phyloP scores from a whole-genome alignment of 805 yeast species.

The Debaryomyces maramus region DNA sequence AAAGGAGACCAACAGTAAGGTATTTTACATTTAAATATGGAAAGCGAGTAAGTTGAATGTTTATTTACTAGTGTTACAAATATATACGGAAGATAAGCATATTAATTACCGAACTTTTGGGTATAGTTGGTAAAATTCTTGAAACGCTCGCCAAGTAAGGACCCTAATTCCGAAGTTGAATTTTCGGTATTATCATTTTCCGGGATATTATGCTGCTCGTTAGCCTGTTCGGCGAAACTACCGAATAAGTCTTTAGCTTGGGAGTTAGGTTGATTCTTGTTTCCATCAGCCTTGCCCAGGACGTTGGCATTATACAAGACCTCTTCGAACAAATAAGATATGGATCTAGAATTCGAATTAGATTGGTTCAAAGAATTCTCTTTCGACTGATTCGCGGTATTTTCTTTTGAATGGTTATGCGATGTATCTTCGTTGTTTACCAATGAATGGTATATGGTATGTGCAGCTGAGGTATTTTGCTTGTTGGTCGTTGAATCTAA shows the following conservation, averaged over 20 bases:
- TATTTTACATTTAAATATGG: too few relatives aligned
- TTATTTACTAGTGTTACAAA: background rate
- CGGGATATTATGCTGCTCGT: slow-evolving; percentile 7
- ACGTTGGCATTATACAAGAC: slow-evolving; percentile 13
- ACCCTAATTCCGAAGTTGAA: slow-evolving; percentile 24
- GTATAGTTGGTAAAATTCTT: slow-evolving; percentile 18
- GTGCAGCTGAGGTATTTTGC: slow-evolving; percentile 21
- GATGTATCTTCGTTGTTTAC: slow-evolving; percentile 9
- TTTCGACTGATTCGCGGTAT: slow-evolving; percentile 9
- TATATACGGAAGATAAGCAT: background rate
- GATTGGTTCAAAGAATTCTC: slow-evolving; percentile 15
- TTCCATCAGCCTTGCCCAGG: background rate
- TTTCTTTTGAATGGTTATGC: slow-evolving; percentile 3
- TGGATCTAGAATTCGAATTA: slow-evolving; percentile 26
- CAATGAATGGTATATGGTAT: slow-evolving; percentile 35
- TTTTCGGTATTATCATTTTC: slow-evolving; percentile 12
- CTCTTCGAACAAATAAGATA: slow-evolving; percentile 34
- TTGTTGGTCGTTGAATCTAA: slow-evolving; percentile 21
- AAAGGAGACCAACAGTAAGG: too few relatives aligned
- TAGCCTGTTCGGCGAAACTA: slow-evolving; percentile 1
- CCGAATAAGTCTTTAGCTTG: slow-evolving; percentile 11
- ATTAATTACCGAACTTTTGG: background rate
- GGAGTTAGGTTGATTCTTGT: background rate
- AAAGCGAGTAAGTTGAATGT: too few relatives aligned
- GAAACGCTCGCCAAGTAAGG: slow-evolving; percentile 21